Conservation (phyloP, 352 stramenopile species). For the Phytophthora fragariaefolia region DNA sequence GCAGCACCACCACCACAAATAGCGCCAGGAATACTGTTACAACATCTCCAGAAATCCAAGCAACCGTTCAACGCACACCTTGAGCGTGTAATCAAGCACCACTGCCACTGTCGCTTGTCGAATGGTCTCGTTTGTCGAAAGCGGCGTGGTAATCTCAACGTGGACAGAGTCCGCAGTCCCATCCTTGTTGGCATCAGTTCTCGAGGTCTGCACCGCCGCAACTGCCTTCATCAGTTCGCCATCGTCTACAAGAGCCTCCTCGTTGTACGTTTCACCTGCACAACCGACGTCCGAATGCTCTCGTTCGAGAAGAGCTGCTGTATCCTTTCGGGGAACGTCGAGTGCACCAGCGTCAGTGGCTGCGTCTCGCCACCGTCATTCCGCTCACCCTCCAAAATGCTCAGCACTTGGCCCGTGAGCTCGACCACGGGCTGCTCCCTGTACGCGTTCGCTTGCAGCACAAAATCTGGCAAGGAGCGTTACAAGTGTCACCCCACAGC, state of each 20-base stretch:
- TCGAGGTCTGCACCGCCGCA: conserved; percentile 42
- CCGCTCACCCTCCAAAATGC: conserved; percentile 61
- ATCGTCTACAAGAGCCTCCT: not conserved
- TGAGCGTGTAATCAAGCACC: conserved; percentile 69
- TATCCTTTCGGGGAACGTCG: conserved; percentile 48
- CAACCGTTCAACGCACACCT: conserved; percentile 24
- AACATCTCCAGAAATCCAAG: not conserved
- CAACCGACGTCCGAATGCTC: conserved; percentile 40
- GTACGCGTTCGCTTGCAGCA: conserved; percentile 63
- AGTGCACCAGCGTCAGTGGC: conserved; percentile 51
- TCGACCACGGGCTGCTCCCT: conserved; percentile 63
- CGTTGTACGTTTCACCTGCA: too few species aligned
- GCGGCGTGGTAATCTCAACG: conserved; percentile 53
- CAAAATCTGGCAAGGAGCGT: conserved; percentile 53
- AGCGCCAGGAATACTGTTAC: conserved; percentile 2
- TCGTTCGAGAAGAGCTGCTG: conserved; percentile 51
- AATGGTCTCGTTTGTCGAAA: conserved; percentile 57
- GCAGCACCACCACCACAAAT: not conserved
- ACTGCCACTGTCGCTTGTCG: conserved; percentile 52
- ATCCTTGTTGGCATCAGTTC: conserved; percentile 58
- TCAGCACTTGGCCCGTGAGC: conserved; percentile 68
- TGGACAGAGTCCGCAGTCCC: conserved; percentile 57
- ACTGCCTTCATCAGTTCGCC: not conserved
- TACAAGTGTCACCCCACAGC: conserved; percentile 3
- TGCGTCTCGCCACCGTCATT: not conserved